These are phyloP conservation scores for Phaseolus lunatus DNA, from an alignment of 306 rosid species.

Conservation along the genomic window DNA sequence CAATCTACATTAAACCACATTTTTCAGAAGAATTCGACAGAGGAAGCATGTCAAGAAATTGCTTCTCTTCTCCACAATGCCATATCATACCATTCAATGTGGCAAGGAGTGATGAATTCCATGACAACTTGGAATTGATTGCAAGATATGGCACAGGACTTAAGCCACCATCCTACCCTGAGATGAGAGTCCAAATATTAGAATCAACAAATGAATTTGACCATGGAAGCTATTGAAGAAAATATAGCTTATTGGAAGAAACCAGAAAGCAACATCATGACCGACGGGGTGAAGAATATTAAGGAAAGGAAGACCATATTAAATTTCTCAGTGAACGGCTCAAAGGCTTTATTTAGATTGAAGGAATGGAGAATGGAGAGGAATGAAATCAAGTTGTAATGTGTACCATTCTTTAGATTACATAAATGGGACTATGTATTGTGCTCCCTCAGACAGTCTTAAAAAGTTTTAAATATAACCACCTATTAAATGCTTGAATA, in stretches of 20 bases:
- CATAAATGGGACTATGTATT: neutral
- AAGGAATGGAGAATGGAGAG: neutral
- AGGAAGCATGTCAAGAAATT: neutral
- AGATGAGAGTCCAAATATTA: neutral
- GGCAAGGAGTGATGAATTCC: neutral
- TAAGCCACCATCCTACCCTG: constrained; percentile 8
- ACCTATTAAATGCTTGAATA: neutral
- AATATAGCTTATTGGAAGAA: constrained; percentile 12
- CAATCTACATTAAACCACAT: too few species aligned
- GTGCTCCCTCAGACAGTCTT: neutral
- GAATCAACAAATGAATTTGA: neutral
- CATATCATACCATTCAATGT: constrained; percentile 14
- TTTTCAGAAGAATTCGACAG: neutral
- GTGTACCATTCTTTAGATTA: neutral
- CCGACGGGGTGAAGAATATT: neutral
- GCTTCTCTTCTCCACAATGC: neutral
- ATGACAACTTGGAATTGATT: neutral
- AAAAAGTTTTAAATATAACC: neutral
- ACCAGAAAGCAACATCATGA: neutral
- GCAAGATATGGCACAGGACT: constrained; percentile 11
- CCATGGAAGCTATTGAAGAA: constrained; percentile 2
- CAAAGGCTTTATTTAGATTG: neutral
- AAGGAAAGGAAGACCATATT: neutral
- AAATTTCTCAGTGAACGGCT: neutral
- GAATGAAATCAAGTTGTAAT: neutral